Percentiles rank a stretch among this genome's conserved stretches.
Evolutionary conservation across 305 asterid genomes (phyloP).

Genomic region (Fraxinus latifolia): DNA sequence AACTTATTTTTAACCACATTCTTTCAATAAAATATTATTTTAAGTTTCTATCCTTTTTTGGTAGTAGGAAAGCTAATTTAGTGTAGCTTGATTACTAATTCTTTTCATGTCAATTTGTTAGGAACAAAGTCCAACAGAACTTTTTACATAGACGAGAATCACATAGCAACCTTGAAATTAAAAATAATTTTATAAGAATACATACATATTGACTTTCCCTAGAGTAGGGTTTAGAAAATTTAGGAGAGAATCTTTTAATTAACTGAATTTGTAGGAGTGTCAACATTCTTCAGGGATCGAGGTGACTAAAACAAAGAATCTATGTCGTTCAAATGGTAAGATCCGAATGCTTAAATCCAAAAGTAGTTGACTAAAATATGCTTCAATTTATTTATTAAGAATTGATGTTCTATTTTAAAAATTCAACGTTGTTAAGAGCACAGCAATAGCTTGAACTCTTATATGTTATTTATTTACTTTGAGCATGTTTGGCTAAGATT

Average conservation of each 20-base stretch:
- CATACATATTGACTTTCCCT: background rate
- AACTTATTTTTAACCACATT: background rate
- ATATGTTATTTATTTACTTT: no score
- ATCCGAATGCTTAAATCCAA: constrained; percentile 46
- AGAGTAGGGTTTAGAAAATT: background rate
- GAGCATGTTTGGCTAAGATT: no score
- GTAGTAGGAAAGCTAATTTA: background rate
- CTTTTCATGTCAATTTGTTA: background rate
- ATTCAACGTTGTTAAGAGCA: background rate
- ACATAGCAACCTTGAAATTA: background rate
- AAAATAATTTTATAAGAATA: background rate
- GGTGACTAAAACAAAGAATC: constrained; percentile 32
- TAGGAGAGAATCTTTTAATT: background rate
- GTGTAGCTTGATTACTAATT: background rate
- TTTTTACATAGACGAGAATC: background rate
- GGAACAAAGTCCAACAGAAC: background rate
- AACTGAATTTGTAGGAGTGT: constrained; percentile 21
- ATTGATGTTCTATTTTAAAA: background rate
- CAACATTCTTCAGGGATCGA: constrained; percentile 32
- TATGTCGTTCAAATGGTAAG: constrained; percentile 32
- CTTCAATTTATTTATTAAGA: background rate
- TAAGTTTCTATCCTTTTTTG: background rate
- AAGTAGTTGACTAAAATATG: constrained; percentile 40
- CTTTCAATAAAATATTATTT: no score
- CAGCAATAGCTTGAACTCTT: background rate